Conservation (phyloP, 768 basidiomycete species). For the Candolleomyces aberdarensis region DNA sequence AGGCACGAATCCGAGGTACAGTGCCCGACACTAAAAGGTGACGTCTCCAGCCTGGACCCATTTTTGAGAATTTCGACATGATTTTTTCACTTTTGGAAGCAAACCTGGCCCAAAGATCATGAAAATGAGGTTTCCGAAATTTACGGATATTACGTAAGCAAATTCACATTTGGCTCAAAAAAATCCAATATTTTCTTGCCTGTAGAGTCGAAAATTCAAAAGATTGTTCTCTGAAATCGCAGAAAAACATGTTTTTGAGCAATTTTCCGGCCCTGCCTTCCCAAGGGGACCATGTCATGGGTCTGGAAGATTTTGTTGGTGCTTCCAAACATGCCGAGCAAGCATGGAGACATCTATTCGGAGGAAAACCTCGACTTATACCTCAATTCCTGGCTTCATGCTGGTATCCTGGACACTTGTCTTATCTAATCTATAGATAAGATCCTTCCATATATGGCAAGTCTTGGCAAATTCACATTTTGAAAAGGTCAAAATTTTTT, state of each 20-base stretch:
- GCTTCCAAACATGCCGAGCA: no score
- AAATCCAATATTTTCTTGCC: no score
- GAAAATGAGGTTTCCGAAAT: constrained; percentile 2
- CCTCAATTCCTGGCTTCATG: not conserved
- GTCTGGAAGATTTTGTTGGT: no score
- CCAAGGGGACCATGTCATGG: no score
- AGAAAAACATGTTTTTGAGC: no score
- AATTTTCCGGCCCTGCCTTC: no score
- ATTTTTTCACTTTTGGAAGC: not conserved
- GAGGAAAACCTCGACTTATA: not conserved
- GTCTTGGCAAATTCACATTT: not conserved
- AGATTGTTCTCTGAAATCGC: no score
- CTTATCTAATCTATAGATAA: not conserved
- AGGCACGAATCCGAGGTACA: no score
- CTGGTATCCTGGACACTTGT: not conserved
- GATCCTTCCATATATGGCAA: not conserved
- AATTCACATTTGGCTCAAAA: not conserved
- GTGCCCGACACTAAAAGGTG: not conserved
- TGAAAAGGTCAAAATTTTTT: not conserved
- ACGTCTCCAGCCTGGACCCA: not conserved
- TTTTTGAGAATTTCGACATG: not conserved
- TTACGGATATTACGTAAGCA: constrained; percentile 1
- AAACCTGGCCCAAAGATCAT: not conserved
- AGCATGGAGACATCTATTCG: no score
- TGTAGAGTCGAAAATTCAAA: no score